Percentiles rank a stretch among this genome's conserved stretches.
phyloP scores from a whole-genome alignment of 306 rosid genomes.

The Begonia masoniana region DNA sequence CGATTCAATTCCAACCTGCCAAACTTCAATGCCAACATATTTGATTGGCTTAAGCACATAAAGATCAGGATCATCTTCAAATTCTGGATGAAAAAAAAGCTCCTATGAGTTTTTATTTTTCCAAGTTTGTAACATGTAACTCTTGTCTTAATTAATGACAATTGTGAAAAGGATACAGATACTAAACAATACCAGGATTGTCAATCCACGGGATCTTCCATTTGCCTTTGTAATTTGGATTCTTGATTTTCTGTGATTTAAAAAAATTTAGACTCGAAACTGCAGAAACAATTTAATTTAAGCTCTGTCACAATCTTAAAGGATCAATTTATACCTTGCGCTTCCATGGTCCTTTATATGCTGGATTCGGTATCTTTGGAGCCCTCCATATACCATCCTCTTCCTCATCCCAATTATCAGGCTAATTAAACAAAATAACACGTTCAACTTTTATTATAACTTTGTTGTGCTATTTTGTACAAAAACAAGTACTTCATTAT shows the following conservation, averaged over 20 bases:
- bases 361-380: slow-evolving; percentile 83
- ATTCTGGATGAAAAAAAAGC: slow-evolving; percentile 38
- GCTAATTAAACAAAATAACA: slow-evolving; percentile 34
- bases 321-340: slow-evolving; percentile 42
- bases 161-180: too few species aligned
- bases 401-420: slow-evolving; percentile 83
- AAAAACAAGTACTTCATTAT: too few species aligned
- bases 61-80: slow-evolving; percentile 86
- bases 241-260: slow-evolving; percentile 68
- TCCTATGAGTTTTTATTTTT: too few species aligned
- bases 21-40: slow-evolving; percentile 91
- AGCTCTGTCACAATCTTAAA: neutral
- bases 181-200: slow-evolving; percentile 60
- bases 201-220: slow-evolving; percentile 92
- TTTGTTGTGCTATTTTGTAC: too few species aligned
- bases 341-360: slow-evolving; percentile 93
- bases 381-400: slow-evolving; percentile 84
- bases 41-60: slow-evolving; percentile 81
- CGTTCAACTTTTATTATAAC: neutral
- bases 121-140: too few species aligned
- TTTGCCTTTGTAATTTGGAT: slow-evolving; percentile 90
- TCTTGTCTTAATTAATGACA: too few species aligned
- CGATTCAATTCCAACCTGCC: slow-evolving; percentile 57
- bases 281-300: neutral
- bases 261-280: slow-evolving; percentile 12